These are phyloP conservation scores for Corylus americana DNA, from an alignment of 306 rosid genomes.

Conservation along the genomic window DNA sequence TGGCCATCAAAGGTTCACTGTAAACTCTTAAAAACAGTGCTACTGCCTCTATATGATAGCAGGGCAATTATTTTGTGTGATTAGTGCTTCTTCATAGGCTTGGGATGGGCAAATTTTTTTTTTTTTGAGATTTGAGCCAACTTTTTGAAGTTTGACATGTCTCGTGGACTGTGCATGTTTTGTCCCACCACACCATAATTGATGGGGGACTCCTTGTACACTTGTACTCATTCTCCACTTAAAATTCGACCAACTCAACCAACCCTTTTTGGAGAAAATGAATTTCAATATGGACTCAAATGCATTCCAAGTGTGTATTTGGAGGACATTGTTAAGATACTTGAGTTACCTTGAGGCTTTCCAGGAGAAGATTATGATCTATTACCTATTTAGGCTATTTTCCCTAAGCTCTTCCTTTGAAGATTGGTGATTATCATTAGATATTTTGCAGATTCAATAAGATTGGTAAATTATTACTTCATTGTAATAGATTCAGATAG, in stretches of 20 bases:
- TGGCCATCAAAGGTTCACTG: slow-evolving; percentile 22
- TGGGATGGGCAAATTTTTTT: slow-evolving; percentile 13
- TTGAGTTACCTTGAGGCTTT: background rate
- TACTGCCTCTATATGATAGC: background rate
- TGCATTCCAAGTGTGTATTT: no score
- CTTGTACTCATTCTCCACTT: background rate
- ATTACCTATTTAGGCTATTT: no score
- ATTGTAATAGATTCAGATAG: background rate
- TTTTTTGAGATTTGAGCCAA: slow-evolving; percentile 50
- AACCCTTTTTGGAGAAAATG: background rate
- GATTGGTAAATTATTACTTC: background rate
- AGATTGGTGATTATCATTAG: background rate
- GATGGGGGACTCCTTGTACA: slow-evolving; percentile 2
- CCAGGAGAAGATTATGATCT: no score
- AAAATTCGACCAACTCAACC: background rate
- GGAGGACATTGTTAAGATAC: background rate
- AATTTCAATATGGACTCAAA: no score
- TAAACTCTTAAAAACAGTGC: background rate
- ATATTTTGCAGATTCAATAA: background rate
- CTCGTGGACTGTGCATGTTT: slow-evolving; percentile 40
- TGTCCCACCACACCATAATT: background rate
- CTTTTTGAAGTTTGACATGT: slow-evolving; percentile 25
- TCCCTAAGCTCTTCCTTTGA: background rate
- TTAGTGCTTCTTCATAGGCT: slow-evolving; percentile 25
- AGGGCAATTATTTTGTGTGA: slow-evolving; percentile 26